Evolutionary conservation across 352 stramenopile genomes (phyloP).

Genomic region (Nothophytophthora sp.): DNA sequence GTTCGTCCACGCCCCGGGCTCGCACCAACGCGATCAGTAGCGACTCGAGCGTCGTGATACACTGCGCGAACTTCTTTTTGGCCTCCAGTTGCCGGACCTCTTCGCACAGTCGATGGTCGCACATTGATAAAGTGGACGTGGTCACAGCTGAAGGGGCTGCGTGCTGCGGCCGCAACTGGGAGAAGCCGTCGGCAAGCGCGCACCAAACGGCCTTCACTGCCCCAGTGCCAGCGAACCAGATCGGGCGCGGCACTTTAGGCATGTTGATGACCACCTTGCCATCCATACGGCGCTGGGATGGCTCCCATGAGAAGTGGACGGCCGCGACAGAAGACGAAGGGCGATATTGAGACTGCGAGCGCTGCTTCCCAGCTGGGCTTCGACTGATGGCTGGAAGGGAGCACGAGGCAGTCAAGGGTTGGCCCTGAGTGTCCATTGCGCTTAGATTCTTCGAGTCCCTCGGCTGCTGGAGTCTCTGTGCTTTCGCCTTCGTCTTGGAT

Average conservation of each 20-base stretch:
- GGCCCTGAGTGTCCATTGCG: not conserved
- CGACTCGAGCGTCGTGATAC: conserved; percentile 77
- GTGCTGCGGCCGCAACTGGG: conserved; percentile 7
- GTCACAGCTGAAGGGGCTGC: not conserved
- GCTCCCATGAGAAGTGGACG: conserved; percentile 73
- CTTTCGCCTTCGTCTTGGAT: not conserved
- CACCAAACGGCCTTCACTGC: conserved; percentile 86
- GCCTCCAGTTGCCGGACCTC: conserved; percentile 83
- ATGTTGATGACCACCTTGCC: conserved; percentile 81
- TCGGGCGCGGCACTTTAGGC: conserved; percentile 72
- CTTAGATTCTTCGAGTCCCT: not conserved
- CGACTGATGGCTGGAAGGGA: conserved; percentile 20
- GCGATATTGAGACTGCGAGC: not conserved
- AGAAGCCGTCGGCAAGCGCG: conserved; percentile 60
- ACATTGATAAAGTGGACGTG: conserved; percentile 25
- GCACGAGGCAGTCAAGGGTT: conserved; percentile 9
- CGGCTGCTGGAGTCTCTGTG: not conserved
- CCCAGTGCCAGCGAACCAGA: conserved; percentile 87
- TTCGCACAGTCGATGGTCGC: conserved; percentile 66
- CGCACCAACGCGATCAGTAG: conserved; percentile 73
- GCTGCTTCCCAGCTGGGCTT: not conserved
- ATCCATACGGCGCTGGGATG: conserved; percentile 51
- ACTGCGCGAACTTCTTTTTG: conserved; percentile 76
- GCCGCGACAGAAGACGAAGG: conserved; percentile 7
- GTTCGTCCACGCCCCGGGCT: conserved; percentile 44